phyloP scores from a whole-genome alignment of 139 green algal genomes.

The Tetraselmis chui region DNA sequence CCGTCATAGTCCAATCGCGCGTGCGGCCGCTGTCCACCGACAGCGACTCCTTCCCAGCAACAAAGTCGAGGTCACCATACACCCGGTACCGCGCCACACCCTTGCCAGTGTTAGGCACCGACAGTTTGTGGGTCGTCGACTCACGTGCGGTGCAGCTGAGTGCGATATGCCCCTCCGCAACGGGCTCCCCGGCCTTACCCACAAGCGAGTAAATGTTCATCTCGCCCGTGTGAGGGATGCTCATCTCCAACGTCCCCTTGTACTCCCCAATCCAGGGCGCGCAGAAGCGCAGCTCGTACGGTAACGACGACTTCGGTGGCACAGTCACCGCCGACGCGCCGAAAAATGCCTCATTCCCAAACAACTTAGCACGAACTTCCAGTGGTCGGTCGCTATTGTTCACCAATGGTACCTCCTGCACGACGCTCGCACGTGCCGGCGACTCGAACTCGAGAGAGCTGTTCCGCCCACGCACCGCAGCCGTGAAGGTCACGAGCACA shows the following conservation, averaged over 20 bases:
- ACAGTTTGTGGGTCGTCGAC: neutral
- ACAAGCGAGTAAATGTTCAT: constrained; percentile 44
- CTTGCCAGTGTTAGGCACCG: neutral
- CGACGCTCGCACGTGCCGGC: constrained; percentile 35
- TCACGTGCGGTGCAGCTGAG: constrained; percentile 38
- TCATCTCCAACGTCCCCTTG: constrained; percentile 48
- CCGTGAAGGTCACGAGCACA: constrained; percentile 55
- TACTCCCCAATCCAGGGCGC: constrained; percentile 39
- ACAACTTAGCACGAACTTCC: constrained; percentile 29
- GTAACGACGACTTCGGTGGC: constrained; percentile 22
- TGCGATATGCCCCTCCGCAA: constrained; percentile 56
- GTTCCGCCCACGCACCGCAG: constrained; percentile 21
- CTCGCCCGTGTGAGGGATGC: constrained; percentile 46
- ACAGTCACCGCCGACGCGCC: constrained; percentile 49
- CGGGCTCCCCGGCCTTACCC: constrained; percentile 46
- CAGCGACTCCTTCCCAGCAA: constrained; percentile 29
- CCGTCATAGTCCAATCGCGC: constrained; percentile 30
- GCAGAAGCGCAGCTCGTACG: constrained; percentile 58
- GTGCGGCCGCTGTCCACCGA: constrained; percentile 15
- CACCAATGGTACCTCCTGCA: constrained; percentile 58
- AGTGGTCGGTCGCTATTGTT: constrained; percentile 43
- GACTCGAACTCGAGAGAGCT: constrained; percentile 51
- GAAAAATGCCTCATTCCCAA: constrained; percentile 27
- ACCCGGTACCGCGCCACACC: constrained; percentile 17
- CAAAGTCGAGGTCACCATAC: constrained; percentile 45